Evolutionary conservation across 176 grass and related monocot species (phyloP).

Genomic region (Zoysia pacifica): DNA sequence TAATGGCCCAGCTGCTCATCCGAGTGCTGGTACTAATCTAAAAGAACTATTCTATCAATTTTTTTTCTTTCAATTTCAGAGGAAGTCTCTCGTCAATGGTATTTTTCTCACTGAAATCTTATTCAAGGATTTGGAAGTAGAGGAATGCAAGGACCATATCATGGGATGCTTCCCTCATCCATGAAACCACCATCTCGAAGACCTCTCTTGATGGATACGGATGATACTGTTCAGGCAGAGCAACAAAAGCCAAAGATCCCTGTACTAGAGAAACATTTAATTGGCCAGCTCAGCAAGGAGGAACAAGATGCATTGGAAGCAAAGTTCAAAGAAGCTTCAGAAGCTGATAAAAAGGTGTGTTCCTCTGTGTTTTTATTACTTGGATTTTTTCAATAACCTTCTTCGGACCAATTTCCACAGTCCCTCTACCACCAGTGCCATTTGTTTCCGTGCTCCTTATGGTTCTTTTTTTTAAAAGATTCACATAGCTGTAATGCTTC

Average conservation of each 20-base stretch:
- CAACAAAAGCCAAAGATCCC: conserved; percentile 85
- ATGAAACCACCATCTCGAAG: conserved; percentile 70
- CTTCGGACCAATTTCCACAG: neutral
- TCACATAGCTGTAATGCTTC: neutral
- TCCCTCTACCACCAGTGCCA: neutral
- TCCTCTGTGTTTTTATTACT: conserved; percentile 4
- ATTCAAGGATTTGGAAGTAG: conserved; percentile 61
- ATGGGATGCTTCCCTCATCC: conserved; percentile 59
- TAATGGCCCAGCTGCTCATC: conserved; percentile 49
- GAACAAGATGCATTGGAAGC: conserved; percentile 68
- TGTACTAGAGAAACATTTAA: conserved; percentile 81
- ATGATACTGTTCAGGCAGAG: conserved; percentile 46
- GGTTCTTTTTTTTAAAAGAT: neutral
- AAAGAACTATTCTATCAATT: conserved; percentile 16
- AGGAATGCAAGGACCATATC: conserved; percentile 55
- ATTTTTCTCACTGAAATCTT: conserved; percentile 34
- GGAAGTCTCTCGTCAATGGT: conserved; percentile 22
- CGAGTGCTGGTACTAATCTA: conserved; percentile 60
- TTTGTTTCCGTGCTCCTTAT: neutral
- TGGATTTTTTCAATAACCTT: neutral
- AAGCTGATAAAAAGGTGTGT: conserved; percentile 86
- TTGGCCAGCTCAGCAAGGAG: conserved; percentile 96
- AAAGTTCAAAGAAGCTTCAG: conserved; percentile 94
- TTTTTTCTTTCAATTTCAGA: conserved; percentile 20
- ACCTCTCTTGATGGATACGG: conserved; percentile 55